phyloP scores from a whole-genome alignment of 169 alveolate genomes.

The Cryptosporidium felis region DNA sequence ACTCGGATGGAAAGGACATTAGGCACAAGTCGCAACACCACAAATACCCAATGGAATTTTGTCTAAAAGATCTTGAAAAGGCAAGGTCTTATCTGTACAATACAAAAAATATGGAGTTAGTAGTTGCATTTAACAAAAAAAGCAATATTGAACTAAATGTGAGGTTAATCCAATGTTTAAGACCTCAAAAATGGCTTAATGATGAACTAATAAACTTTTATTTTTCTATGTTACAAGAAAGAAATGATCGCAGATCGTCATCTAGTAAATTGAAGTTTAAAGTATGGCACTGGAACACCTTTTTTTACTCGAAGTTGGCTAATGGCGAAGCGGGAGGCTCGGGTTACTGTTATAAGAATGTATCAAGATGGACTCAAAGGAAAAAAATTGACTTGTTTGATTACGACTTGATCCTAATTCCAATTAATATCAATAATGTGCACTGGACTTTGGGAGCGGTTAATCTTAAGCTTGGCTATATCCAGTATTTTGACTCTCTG shows the following conservation, averaged over 20 bases:
- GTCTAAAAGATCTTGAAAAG: neutral
- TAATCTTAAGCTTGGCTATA: constrained; percentile 78
- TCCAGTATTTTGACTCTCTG: constrained; percentile 80
- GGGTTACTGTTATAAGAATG: constrained; percentile 82
- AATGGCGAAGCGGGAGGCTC: constrained; percentile 27
- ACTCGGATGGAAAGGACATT: neutral
- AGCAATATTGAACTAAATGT: constrained; percentile 14
- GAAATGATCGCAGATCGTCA: constrained; percentile 72
- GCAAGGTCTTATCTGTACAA: constrained; percentile 6
- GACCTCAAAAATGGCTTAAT: constrained; percentile 85
- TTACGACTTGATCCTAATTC: constrained; percentile 82
- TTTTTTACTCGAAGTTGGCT: constrained; percentile 80
- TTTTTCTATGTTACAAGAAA: constrained; percentile 83
- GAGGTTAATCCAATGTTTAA: constrained; percentile 65
- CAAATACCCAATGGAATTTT: constrained; percentile 30
- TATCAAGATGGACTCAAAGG: constrained; percentile 85
- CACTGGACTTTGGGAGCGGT: constrained; percentile 90
- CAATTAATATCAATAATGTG: constrained; percentile 80
- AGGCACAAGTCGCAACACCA: neutral
- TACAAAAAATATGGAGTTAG: neutral
- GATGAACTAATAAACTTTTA: constrained; percentile 89
- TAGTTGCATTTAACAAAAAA: constrained; percentile 25
- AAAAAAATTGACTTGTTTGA: constrained; percentile 82
- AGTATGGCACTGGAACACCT: constrained; percentile 84
- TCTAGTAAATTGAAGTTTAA: constrained; percentile 70